phyloP scores from a whole-genome alignment of 2,329 filamentous ascomycete genomes.

The Aurifilum marmelostoma region DNA sequence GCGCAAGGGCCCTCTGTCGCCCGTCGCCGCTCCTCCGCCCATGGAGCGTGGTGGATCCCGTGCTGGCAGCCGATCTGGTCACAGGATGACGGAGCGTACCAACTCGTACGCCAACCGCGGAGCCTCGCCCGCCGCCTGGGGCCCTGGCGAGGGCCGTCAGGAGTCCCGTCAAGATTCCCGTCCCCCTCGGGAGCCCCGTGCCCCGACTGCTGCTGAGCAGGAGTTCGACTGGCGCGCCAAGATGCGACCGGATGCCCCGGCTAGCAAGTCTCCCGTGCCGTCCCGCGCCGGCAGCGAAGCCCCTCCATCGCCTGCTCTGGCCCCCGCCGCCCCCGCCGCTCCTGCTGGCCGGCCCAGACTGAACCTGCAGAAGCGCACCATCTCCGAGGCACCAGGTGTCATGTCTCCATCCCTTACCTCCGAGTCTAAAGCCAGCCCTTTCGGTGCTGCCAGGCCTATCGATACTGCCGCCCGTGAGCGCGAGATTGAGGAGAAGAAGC shows the following conservation, averaged over 20 bases:
- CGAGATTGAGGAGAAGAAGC: constrained; percentile 86
- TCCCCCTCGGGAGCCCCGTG: constrained; percentile 68
- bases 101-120: constrained; percentile 64
- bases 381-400: constrained; percentile 69
- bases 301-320: constrained; percentile 68
- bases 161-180: constrained; percentile 66
- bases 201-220: constrained; percentile 84
- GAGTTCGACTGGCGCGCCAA: constrained; percentile 91
- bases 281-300: constrained; percentile 77
- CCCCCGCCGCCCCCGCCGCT: constrained; percentile 52
- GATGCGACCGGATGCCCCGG: constrained; percentile 80
- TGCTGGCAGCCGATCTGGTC: constrained; percentile 59
- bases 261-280: constrained; percentile 61
- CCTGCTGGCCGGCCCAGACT: constrained; percentile 73
- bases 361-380: constrained; percentile 88
- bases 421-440: constrained; percentile 87
- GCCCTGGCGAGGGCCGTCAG: constrained; percentile 64
- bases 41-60: constrained; percentile 55
- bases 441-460: constrained; percentile 90
- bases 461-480: constrained; percentile 89
- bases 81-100: constrained; percentile 52
- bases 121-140: constrained; percentile 76
- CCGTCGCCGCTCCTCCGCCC: constrained; percentile 49
- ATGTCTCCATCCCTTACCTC: constrained; percentile 54
- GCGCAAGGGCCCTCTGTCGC: constrained; percentile 87